Percentiles rank a stretch among this genome's conserved stretches.
Evolutionary conservation across 148 eudicot genomes (phyloP).

Genomic region (Dianthus caryophyllus): DNA sequence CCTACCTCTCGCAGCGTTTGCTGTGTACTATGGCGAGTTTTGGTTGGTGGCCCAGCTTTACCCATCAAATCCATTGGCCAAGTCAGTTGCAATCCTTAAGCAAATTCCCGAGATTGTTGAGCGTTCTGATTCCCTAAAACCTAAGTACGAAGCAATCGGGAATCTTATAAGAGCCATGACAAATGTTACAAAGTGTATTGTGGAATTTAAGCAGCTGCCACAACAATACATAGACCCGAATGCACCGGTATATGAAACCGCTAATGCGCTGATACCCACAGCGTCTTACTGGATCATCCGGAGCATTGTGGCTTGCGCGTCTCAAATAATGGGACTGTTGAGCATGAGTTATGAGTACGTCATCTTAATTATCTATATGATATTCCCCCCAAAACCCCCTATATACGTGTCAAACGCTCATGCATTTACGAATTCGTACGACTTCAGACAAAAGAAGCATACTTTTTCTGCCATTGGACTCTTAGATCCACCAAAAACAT

Average conservation of each 20-base stretch:
- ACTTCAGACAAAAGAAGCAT: neutral
- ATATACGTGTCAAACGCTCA: neutral
- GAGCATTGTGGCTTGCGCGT: slow-evolving; percentile 60
- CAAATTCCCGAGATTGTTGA: slow-evolving; percentile 57
- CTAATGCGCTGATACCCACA: slow-evolving; percentile 49
- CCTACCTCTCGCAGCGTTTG: slow-evolving; percentile 62
- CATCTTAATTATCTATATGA: neutral
- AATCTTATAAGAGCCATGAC: slow-evolving; percentile 46
- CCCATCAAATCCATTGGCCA: slow-evolving; percentile 59
- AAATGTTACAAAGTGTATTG: slow-evolving; percentile 61
- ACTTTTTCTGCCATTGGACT: too few relatives aligned
- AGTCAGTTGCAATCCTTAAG: slow-evolving; percentile 58
- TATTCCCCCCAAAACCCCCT: neutral
- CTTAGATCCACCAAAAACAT: neutral
- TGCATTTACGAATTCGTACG: neutral
- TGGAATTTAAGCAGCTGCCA: slow-evolving; percentile 63
- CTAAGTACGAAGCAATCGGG: slow-evolving; percentile 50
- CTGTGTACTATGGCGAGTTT: slow-evolving; percentile 71
- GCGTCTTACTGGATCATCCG: slow-evolving; percentile 71
- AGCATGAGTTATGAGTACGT: slow-evolving; percentile 68
- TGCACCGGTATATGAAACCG: slow-evolving; percentile 35
- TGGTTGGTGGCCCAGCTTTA: slow-evolving; percentile 70
- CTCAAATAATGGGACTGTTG: slow-evolving; percentile 52
- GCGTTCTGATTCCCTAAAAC: slow-evolving; percentile 36
- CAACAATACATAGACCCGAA: slow-evolving; percentile 42